Percentiles rank a stretch among this genome's conserved stretches.
These are phyloP conservation scores for Hanseniaspora occidentalis DNA, from an alignment of 805 yeast genomes.

Conservation along the genomic window DNA sequence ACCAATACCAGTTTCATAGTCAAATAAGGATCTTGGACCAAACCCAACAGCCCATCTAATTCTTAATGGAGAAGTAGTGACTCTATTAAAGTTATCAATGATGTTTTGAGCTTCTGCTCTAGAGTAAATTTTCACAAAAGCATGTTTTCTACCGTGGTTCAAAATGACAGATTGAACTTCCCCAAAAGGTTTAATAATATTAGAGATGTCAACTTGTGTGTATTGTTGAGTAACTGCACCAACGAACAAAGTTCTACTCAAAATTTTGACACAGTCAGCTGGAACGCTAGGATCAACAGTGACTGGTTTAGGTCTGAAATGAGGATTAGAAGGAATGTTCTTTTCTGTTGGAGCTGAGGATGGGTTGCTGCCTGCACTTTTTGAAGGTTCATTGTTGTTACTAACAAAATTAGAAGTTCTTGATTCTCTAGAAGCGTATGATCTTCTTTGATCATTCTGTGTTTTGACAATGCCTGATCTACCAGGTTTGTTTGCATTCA, in stretches of 20 bases:
- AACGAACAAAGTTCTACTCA: slow-evolving; percentile 81
- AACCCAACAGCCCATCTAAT: slow-evolving; percentile 99
- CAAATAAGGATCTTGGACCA: slow-evolving; percentile 97
- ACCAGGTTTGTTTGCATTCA: background rate
- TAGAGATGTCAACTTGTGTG: slow-evolving; percentile 61
- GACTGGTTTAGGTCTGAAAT: slow-evolving; percentile 64
- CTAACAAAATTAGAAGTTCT: slow-evolving; percentile 1
- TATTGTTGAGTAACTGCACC: slow-evolving; percentile 85
- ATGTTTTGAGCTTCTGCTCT: slow-evolving; percentile 85
- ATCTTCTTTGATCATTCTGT: background rate
- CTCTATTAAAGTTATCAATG: slow-evolving; percentile 51
- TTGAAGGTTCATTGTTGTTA: background rate
- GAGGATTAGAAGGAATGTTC: slow-evolving; percentile 60
- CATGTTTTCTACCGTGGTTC: slow-evolving; percentile 85
- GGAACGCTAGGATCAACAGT: slow-evolving; percentile 61
- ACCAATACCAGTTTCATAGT: slow-evolving; percentile 82
- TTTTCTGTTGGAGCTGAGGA: slow-evolving; percentile 36
- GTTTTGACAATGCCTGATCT: background rate
- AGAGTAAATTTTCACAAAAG: slow-evolving; percentile 88
- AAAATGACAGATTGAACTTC: slow-evolving; percentile 85
- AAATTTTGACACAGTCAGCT: slow-evolving; percentile 67
- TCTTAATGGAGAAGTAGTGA: slow-evolving; percentile 34
- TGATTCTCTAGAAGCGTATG: slow-evolving; percentile 6
- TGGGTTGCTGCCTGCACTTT: slow-evolving; percentile 19
- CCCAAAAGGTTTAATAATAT: slow-evolving; percentile 69